Base-by-base conservation (phyloP, 2,329 filamentous ascomycete species). In the Neonectria ditissima region DNA sequence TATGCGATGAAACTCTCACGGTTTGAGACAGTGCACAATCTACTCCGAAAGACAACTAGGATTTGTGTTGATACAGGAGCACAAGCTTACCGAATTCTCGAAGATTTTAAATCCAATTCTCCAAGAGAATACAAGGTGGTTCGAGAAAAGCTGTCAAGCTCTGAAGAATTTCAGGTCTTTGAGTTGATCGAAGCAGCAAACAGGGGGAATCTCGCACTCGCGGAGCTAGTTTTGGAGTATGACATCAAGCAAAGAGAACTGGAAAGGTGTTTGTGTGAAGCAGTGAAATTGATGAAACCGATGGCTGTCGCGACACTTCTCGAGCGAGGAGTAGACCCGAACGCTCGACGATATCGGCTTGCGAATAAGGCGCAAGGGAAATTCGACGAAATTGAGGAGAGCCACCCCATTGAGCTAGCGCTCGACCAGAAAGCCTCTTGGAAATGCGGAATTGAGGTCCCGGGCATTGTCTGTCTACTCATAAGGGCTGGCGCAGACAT, bases 391-490 rank as follows among this genome's bases (percentile, higher is more conserved):
- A 20, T 20, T 11, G 26, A 43, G 9, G 18, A 26, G 1, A 3
- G 11, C 22, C 11, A 34, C 16, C 45, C 28, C 3, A n/a, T 52
- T 10, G 1, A 39, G 26, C 8, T 55, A 18, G 44, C 44, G 6
- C n/a, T 30, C 6, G 3, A 24, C 11, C 34, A 4, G 24, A 1
- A 26, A 11, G 13, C 9, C 11, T 34, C 11, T 5, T 14, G 30
- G 30, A 5, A 5, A 34, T 4, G 1, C 1, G 41, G 9, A 47
- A 10, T 6, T 1, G 9, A 20, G 3, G 8, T 1, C 10, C 11
- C 32, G 4, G 6, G 5, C 10, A 1, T 22, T 47, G 9, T 45
- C 18, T 55, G 52, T 56, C 45, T 56, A n/a, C 45, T 61, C 13
- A 14, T 13, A n/a, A 52, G 18, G 2, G 20, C 28, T 9, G 52